Evolutionary conservation across 2,329 filamentous ascomycete genomes (phyloP), one percentile per base, ranked within the genome.

Genomic region (Penicillium sp.): DNA sequence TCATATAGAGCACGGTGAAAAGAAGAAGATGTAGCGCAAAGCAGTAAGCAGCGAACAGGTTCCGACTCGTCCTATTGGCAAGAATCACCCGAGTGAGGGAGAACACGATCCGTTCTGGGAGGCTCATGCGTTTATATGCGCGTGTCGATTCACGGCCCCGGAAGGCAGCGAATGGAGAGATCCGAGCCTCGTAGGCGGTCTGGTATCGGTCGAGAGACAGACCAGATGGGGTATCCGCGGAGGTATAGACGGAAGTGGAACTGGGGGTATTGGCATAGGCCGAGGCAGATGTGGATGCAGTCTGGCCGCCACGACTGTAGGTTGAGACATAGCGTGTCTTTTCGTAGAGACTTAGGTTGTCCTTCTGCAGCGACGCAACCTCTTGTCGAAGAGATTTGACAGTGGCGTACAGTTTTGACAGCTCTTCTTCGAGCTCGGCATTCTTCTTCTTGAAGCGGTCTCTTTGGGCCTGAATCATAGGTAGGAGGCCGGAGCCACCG

Each of bases 371-470:
- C 1, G 90, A 89, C 5, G 90, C 86, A 52, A 97, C 83, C 68
- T 99, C 93, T 61, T 95, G 89, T 36, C 93, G 84, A 39, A 99
- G 77, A 30, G 91, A 87, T 16, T 90, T 92, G 18, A 96, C 84
- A 0, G 82, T 87, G 39, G 83, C 80, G 69, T 97, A 89, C 29
- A 82, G 81, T 58, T 95, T 90, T 5, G 90, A 89, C 9, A 97
- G 77, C 64, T 97, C 92, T 52, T 87, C 82, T 72, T 97, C 93
- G 18, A 99, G 81, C 67, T 99, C 88, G 0, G 83, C 76, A 58
- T 95, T 97, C 65, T 91, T 89, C 76, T 95, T 89, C 78, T 96
- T 97, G 81, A 97, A 99, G 43, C 93, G 89, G 72, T 99, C 93
- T 54, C 93, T 86, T 72, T 99, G 95, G 1, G 95, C 93, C 29